A percentile compares a stretch with the other conserved stretches of the same genome.
Evolutionary conservation across 2,329 filamentous ascomycete species (phyloP).

Genomic region (Fusarium sp.): DNA sequence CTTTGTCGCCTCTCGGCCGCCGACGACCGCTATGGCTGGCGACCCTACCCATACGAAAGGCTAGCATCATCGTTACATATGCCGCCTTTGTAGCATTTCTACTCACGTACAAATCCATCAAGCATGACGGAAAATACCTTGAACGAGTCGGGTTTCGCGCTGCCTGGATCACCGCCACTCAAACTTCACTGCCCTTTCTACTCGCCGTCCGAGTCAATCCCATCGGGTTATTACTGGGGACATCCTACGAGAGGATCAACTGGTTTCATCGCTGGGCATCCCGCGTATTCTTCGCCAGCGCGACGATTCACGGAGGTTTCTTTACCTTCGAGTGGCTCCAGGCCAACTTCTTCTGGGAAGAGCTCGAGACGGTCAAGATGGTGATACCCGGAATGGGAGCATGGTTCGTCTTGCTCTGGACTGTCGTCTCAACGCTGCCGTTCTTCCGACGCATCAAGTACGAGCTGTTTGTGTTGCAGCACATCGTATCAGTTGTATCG

Average conservation of each 20-base stretch:
- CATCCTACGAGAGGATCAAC: constrained; percentile 48
- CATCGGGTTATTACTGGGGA: constrained; percentile 42
- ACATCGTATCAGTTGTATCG: constrained; percentile 44
- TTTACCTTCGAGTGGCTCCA: constrained; percentile 45
- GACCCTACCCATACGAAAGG: constrained; percentile 38
- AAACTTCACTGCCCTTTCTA: constrained; percentile 44
- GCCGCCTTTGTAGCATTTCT: constrained; percentile 42
- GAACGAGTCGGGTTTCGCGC: constrained; percentile 49
- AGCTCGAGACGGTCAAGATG: constrained; percentile 47
- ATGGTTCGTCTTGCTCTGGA: constrained; percentile 48
- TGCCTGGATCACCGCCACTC: constrained; percentile 46
- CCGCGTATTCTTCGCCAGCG: constrained; percentile 43
- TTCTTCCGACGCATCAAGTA: constrained; percentile 49
- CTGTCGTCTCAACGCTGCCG: constrained; percentile 39
- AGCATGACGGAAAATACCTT: constrained; percentile 46
- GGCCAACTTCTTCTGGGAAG: constrained; percentile 47
- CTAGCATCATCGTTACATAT: constrained; percentile 32
- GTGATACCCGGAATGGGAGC: constrained; percentile 47
- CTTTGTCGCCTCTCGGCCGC: constrained; percentile 9
- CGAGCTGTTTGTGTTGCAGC: constrained; percentile 50
- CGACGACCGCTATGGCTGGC: constrained; percentile 31
- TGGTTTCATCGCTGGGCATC: constrained; percentile 48
- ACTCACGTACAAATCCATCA: constrained; percentile 46
- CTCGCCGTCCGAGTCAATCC: constrained; percentile 45
- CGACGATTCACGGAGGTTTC: constrained; percentile 47